Evolutionary conservation across 1,284 basidiomycete species (phyloP), one percentile per base, ranked within the genome.

Genomic region (Ceratorhiza oryzae-sativae): DNA sequence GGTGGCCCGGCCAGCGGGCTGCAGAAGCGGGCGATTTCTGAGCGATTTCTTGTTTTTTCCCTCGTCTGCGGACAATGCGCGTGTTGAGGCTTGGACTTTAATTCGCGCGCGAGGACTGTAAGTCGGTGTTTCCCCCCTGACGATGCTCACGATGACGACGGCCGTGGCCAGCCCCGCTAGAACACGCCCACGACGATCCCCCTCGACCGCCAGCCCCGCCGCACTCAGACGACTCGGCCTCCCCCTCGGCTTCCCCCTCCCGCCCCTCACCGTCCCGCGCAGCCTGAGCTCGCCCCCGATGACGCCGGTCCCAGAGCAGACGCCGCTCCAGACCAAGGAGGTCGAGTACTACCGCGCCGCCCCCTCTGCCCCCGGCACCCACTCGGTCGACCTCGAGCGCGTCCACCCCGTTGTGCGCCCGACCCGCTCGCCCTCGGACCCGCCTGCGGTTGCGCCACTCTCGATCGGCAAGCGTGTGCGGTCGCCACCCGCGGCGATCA

Each of bases 301-400:
- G 46, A 12, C 46, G n/a, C 48, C 62, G 6, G 18, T 23, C 15
- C 15, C 10, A 1, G n/a, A 25, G 5, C 49, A 27, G 4, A 18
- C 20, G 6, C n/a, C n/a, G n/a, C n/a, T n/a, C n/a, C 45, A 63
- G 49, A 67, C 62, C 30, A 67, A 67, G 49, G 25, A 10, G 15
- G 62, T 67, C 34, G 62, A 67, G 49, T 67, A 67, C 62, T 67
- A 67, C 62, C 48, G 62, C 62, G 62, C 62, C 34, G 62, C 62
- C 20, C 62, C 62, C 30, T 4, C 58, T 41, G 39, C 58, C 2
- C 39, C 58, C 23, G 58, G 58, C 41, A 42, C 20, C 39, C 25
- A 39, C 36, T 51, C 62, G 48, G 49, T 67, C 30, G 49, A 51
- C 34, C 62, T 67, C 20, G 62, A 67, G 48, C 62, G 62, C 1